Evolutionary conservation across 352 stramenopile genomes (phyloP), one percentile per base, ranked within the genome.

Genomic region (Phytophthora pini): DNA sequence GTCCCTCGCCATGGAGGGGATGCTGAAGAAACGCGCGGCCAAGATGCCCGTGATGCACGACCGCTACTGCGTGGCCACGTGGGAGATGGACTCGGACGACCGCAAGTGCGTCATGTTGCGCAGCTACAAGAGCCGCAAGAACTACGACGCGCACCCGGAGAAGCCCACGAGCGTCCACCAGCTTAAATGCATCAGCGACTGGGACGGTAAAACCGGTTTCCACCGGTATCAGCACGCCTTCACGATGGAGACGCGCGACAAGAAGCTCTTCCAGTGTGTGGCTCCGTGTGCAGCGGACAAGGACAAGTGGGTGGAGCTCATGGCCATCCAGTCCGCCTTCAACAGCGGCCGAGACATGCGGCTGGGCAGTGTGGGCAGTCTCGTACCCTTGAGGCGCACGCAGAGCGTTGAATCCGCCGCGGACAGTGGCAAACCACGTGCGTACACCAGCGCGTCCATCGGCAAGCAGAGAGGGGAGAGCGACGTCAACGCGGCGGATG

Each of bases 11-110:
- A 88, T 92, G 78, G 84, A 95, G 51, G 85, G 87, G 11, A 48
- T 67, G 38, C 70, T 95, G 11, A 93, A 92, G 74, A 92, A 93
- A 55, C 82, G 87, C 44, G 76, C 70, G 52, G 70, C 66, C 15
- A 89, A 82, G 15, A 76, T 93, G 79, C 80, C 82, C 1, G 75
- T 93, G 17, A 95, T 95, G 87, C 85, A 84, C 58, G 80, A 91
- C 56, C 82, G 85, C 38, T 95, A 95, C 68, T 93, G 85, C 58
- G 83, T 93, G 47, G 82, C 83, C n/a, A 85, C 80, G 71, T 88
- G 71, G 71, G 82, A 89, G 46, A 27, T 87, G 38, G 76, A 88
- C 65, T 61, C 60, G 17, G 65, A 70, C 20, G 74, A 77, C 20
- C 68, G 65, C 56, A 82, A 81, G 60, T 85, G 70, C 56, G 74